These are phyloP conservation scores for Crithidia expoeki DNA, from an alignment of 208 protist genomes.

Conservation along the genomic window DNA sequence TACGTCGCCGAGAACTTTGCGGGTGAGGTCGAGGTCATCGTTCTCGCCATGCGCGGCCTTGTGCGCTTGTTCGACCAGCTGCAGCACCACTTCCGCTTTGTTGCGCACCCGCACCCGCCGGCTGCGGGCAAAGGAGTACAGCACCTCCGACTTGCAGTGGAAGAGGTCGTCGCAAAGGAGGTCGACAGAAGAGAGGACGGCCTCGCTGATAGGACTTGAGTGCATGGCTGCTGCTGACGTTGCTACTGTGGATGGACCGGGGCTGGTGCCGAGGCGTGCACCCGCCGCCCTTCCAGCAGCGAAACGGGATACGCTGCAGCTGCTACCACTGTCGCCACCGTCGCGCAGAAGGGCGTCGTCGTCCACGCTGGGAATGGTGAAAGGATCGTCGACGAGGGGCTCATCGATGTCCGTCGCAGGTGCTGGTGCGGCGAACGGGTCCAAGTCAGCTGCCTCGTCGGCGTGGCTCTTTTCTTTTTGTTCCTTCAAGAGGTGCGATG, in stretches of 20 bases:
- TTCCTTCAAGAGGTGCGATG: too few species aligned
- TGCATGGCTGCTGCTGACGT: too few species aligned
- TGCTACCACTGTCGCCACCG: constrained; percentile 20
- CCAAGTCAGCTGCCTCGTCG: too few species aligned
- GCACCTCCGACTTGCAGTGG: constrained; percentile 83
- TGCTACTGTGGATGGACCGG: too few species aligned
- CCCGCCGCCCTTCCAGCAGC: too few species aligned
- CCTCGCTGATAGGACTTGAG: constrained; percentile 36
- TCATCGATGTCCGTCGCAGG: constrained; percentile 4
- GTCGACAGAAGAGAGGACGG: constrained; percentile 72
- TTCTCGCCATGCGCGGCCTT: constrained; percentile 84
- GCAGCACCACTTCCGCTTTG: constrained; percentile 81
- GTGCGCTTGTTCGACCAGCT: constrained; percentile 74
- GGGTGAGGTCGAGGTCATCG: constrained; percentile 74
- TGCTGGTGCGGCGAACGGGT: not conserved
- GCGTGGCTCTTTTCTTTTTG: too few species aligned
- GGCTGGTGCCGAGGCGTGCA: not conserved
- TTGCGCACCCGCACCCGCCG: constrained; percentile 40
- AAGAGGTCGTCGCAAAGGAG: constrained; percentile 90
- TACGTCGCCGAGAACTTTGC: constrained; percentile 80
- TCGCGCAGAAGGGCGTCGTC: constrained; percentile 38
- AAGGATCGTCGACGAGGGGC: constrained; percentile 24
- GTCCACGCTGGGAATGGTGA: constrained; percentile 39
- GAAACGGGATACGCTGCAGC: too few species aligned
- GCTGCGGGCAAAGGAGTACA: constrained; percentile 78